These are phyloP conservation scores for Pythium diclinum DNA, from an alignment of 352 stramenopile species.

Conservation along the genomic window DNA sequence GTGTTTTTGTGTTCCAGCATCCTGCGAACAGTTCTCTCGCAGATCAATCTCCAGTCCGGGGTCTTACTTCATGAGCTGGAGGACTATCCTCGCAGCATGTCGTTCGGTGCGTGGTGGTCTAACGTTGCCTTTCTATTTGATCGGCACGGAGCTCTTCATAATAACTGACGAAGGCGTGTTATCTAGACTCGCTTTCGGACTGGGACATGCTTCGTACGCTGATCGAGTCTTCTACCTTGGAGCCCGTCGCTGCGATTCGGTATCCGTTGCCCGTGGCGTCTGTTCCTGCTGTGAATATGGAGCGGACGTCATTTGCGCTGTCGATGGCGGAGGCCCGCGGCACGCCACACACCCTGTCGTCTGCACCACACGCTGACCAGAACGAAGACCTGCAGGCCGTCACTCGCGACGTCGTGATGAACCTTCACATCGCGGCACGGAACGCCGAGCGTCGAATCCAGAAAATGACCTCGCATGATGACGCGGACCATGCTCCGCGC, in stretches of 20 bases:
- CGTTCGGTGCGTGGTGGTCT: conserved; percentile 11
- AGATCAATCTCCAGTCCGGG: conserved; percentile 27
- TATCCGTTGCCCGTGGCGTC: conserved; percentile 4
- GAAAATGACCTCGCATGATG: conserved; percentile 1
- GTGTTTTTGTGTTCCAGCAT: conserved; percentile 9
- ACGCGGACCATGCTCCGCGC: not conserved
- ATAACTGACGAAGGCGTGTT: not conserved
- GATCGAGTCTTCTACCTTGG: not conserved
- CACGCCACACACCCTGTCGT: conserved; percentile 9
- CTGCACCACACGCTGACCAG: not conserved
- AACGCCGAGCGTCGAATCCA: conserved; percentile 18
- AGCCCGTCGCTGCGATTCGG: conserved; percentile 1
- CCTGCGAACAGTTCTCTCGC: conserved; percentile 22
- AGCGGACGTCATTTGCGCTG: conserved; percentile 15
- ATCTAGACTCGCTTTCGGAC: conserved; percentile 17
- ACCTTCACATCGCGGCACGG: conserved; percentile 23
- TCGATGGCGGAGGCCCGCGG: conserved; percentile 17
- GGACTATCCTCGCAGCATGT: conserved; percentile 20
- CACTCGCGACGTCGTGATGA: conserved; percentile 20
- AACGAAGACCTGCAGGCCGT: conserved; percentile 12
- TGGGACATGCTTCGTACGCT: conserved; percentile 22
- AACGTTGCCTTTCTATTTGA: not conserved
- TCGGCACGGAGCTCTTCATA: not conserved
- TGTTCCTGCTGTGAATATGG: not conserved
- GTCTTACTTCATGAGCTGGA: conserved; percentile 26